Base-by-base conservation (phyloP, 805 yeast genomes). In the Cyberlindnera maclurae region DNA sequence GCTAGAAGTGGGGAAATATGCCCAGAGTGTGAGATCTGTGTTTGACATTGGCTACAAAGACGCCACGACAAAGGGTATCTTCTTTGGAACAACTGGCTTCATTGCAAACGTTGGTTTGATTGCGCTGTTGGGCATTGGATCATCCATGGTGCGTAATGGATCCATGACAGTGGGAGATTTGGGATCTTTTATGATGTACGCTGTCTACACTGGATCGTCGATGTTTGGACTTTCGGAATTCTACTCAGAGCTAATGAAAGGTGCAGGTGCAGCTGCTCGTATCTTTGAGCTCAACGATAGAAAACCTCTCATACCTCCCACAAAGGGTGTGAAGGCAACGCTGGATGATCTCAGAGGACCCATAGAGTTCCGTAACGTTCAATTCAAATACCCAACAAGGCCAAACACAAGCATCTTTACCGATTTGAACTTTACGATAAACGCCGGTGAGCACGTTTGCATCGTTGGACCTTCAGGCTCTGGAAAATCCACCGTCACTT, bases 391-490 rank as follows among this genome's bases (percentile, higher is more conserved):
- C 58, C 97, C 97, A 26, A 85, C 95, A 1, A 73, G 97, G 45
- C 78, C 79, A 13, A 77, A 83, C 40, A 75, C 79, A 32, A 60
- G 61, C 15, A 81, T 90, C 17, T 87, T 90, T 61, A 51, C 65
- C 3, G 64, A 72, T 16, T 61, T 89, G 39, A 67, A 75, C 46
- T 66, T 90, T 40, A 67, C 63, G 2, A 79, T 90, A 33, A 58
- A 66, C 12, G 77, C 83, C 26, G 97, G 97, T 12, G 89, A 86
- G 49, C 90, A 90, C 51, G 79, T 89, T 12, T 89, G 97, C 57
- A 77, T 90, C 42, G 97, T 89, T 13, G 97, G 97, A 2, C 96
- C 96, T n/a, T 82, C 94, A 26, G 97, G 97, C 2, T 84, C 95
- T 44, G 97, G 97, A 18, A 90, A 90, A 58, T 85, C 95, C 13